Evolutionary conservation across 306 rosid species (phyloP), one percentile per base, ranked within the genome.

Genomic region (Amphicarpaea edgeworthii): DNA sequence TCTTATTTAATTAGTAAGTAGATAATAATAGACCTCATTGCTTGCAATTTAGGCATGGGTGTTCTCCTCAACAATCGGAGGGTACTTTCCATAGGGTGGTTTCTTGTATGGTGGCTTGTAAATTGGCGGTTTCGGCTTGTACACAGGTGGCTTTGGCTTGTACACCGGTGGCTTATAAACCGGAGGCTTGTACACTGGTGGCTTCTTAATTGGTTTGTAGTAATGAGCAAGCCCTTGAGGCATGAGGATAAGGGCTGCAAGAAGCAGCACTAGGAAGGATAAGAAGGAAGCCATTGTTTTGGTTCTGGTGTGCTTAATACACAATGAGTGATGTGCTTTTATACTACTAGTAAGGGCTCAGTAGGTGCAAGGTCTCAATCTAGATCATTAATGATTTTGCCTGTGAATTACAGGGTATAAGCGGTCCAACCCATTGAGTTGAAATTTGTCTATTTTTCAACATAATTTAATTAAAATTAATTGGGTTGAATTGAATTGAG

Each of bases 231-330:
- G 5, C 9, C 76, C 76, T 38, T 57, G 54, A 23, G 77, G 77
- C 5, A 26, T 41, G 54, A 72, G 77, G 12, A 72, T 8, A 3
- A 72, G 68, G 37, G 77, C 57, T 23, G 28, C 77, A 73, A 73
- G 30, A 20, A 73, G 45, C 43, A 73, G 10, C 55, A 73, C 58
- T 42, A 73, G 45, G 1, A 73, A 41, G 42, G 68, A 15, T 24
- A 17, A n/a, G 1, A 59, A 59, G 12, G 77, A 57, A 73, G 16
- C 68, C 77, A 73, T 58, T 37, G 19, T 8, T 69, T 12, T 5
- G 1, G 67, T 23, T 10, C 21, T 34, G 6, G 21, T 21, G 38
- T 75, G 62, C 63, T 24, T 28, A 43, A 26, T 9, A 62, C 17
- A 6, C 17, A 6, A 2, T 3, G 5, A 8, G 3, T 47, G 7